phyloP scores from a whole-genome alignment of 495 filamentous ascomycete genomes.

The Lasiosphaeria ovina region DNA sequence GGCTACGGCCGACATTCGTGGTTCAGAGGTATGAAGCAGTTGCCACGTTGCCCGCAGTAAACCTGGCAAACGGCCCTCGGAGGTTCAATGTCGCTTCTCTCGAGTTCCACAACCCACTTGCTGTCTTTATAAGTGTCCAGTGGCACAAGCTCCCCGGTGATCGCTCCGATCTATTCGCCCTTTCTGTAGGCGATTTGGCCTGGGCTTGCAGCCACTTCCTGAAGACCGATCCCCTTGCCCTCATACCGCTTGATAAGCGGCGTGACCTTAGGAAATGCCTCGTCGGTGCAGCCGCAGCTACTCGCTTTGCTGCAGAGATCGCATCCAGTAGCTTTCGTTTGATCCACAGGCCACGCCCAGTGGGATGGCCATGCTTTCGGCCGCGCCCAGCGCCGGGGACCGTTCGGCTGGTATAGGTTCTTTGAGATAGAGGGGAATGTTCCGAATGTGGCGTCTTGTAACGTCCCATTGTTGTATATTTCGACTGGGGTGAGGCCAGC shows the following conservation, averaged over 20 bases:
- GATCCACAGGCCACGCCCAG: no score
- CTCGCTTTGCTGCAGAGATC: background rate
- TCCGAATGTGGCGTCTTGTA: background rate
- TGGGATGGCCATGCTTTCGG: background rate
- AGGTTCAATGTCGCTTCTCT: no score
- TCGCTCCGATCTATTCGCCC: no score
- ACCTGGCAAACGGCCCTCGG: no score
- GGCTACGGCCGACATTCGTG: no score
- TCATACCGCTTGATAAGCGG: background rate
- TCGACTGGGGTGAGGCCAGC: background rate
- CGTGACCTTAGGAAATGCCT: background rate
- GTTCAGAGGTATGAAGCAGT: no score
- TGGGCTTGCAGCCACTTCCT: background rate
- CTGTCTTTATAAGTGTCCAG: no score
- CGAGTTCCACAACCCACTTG: no score
- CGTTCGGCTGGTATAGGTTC: background rate
- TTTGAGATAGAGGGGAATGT: background rate
- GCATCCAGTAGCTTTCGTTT: background rate
- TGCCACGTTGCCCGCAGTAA: no score
- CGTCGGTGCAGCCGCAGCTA: background rate
- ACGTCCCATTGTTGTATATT: no score
- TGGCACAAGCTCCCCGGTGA: no score
- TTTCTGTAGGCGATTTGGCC: constrained; percentile 1
- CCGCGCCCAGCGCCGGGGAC: background rate
- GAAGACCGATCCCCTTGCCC: background rate